Evolutionary conservation across 148 eudicot species (phyloP), one percentile per base, ranked within the genome.

Genomic region (Beta vulgaris): DNA sequence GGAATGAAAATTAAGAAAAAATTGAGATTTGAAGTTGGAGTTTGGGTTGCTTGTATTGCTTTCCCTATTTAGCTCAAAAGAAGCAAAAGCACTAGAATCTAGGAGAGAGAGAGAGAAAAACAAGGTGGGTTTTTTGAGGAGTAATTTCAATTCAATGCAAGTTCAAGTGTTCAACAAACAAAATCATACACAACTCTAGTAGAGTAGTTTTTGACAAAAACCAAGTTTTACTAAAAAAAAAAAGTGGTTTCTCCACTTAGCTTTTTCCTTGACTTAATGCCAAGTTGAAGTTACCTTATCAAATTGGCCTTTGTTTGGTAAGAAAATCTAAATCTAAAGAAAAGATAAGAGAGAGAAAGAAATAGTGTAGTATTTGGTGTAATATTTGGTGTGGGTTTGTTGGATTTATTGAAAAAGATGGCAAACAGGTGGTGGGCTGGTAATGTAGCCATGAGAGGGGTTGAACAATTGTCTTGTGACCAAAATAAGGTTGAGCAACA

Each of bases 361-460:
- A 59, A 5, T 2, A 12, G 43, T 39, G 4, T 39, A 3, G 43
- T 48, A 16, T 51, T 51, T 71, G 46, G 46, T 15, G 65, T 16
- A 35, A 75, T 25, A 21, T 67, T n/a, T 75, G 31, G 7, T 66
- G 70, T 32, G 23, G 16, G 35, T 23, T 61, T 18, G 64, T 63
- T 55, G 39, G 4, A 28, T 68, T 42, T 65, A 7, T 65, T 3
- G 2, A 53, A 15, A 72, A 75, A 8, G 0, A 90, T 90, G 95
- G 77, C 90, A 4, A 91, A 87, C 79, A 78, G 91, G 43, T 91
- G 96, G 96, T 91, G 96, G 96, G 86, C 85, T 0, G 96, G 86
- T 28, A 87, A 91, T 79, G 82, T 83, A 67, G 88, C 83, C 32
- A 82, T 88, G 89, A 79, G 73, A 44, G 81, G 81, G 54, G 68